Evolutionary conservation across 148 eudicot genomes (phyloP).

Genomic region (Gaultheria prostrata): DNA sequence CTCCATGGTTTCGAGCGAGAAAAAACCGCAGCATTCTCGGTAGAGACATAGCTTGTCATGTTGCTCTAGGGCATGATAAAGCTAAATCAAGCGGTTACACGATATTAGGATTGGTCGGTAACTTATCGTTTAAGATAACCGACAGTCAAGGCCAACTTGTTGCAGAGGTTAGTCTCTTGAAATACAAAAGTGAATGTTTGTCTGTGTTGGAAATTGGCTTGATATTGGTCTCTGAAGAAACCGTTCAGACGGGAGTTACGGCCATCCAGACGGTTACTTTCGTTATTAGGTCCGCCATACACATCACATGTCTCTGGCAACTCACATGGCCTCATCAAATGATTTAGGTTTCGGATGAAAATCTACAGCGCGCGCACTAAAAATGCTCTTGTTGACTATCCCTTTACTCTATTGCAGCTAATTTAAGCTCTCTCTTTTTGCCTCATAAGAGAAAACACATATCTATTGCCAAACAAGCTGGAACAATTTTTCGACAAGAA

Average conservation of each 20-base stretch:
- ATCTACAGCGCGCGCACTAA: too few species aligned
- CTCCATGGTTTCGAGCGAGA: constrained; percentile 52
- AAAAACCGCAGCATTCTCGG: constrained; percentile 25
- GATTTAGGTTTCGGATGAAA: neutral
- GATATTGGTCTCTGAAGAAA: too few species aligned
- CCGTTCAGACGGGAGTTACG: too few species aligned
- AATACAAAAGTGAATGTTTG: neutral
- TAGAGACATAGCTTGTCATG: constrained; percentile 30
- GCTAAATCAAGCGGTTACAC: constrained; percentile 26
- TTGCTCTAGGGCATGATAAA: constrained; percentile 26
- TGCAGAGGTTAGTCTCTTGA: constrained; percentile 42
- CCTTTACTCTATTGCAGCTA: too few species aligned
- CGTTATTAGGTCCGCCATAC: too few species aligned
- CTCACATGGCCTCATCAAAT: neutral
- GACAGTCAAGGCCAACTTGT: constrained; percentile 32
- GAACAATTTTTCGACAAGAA: too few species aligned
- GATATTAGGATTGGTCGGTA: constrained; percentile 36
- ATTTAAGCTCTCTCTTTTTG: too few species aligned
- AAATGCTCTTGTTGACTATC: too few species aligned
- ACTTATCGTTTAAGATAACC: constrained; percentile 48
- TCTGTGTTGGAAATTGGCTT: too few species aligned
- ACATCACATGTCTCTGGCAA: neutral
- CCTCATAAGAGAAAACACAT: too few species aligned
- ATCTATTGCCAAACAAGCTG: too few species aligned
- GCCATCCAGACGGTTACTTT: too few species aligned